phyloP scores from a whole-genome alignment of 805 yeast genomes.

The Candida qinlingensis region DNA sequence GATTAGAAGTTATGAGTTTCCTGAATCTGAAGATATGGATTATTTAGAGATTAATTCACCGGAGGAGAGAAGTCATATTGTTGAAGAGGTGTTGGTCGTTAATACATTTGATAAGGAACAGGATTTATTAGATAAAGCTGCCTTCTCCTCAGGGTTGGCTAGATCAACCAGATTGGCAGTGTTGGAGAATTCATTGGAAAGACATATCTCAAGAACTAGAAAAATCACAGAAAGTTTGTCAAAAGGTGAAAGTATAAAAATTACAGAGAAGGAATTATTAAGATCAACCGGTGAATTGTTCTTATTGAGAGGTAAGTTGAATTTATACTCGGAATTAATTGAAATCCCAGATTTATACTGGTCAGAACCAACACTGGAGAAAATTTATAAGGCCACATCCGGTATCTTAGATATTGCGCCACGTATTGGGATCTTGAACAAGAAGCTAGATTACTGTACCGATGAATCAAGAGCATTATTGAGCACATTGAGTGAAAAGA shows the following conservation, averaged over 20 bases:
- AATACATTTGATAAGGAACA: conserved; percentile 42
- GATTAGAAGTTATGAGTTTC: conserved; percentile 37
- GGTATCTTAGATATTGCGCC: conserved; percentile 69
- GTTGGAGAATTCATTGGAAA: conserved; percentile 66
- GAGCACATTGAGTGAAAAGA: conserved; percentile 69
- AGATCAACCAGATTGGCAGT: conserved; percentile 83
- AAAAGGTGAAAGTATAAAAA: conserved; percentile 47
- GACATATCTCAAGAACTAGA: conserved; percentile 58
- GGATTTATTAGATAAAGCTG: conserved; percentile 69
- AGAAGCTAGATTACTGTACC: conserved; percentile 84
- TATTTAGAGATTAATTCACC: conserved; percentile 27
- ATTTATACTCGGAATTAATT: conserved; percentile 79
- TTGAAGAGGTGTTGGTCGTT: conserved; percentile 69
- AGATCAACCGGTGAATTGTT: conserved; percentile 70
- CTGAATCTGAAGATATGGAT: conserved; percentile 87
- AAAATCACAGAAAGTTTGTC: conserved; percentile 62
- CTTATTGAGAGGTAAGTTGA: conserved; percentile 73
- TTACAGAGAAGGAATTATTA: conserved; percentile 57
- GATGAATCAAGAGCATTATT: conserved; percentile 81
- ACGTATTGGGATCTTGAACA: conserved; percentile 71
- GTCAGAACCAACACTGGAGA: conserved; percentile 84
- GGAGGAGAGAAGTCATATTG: conserved; percentile 39
- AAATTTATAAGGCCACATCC: conserved; percentile 66
- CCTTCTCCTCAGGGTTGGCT: conserved; percentile 83
- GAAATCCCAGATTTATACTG: conserved; percentile 93